Conservation (phyloP, 1,284 basidiomycete genomes). For the Amylostereum chailletii region DNA sequence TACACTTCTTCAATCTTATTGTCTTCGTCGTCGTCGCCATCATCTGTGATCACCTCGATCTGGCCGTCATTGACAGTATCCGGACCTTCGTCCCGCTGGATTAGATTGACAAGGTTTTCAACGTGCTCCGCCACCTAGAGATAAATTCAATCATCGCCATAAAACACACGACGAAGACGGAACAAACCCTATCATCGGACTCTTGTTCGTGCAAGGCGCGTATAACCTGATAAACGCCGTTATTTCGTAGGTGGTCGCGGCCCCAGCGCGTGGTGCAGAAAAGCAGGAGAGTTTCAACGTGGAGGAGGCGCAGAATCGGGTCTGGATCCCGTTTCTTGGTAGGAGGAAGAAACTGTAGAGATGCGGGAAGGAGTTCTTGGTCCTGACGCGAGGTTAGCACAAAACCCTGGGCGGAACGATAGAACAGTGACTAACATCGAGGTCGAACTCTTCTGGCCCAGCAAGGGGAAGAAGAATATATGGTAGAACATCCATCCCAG, state of each 20-base stretch:
- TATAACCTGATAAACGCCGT: slow-evolving; percentile 87
- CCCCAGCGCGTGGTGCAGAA: slow-evolving; percentile 87
- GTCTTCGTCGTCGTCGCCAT: slow-evolving; percentile 39
- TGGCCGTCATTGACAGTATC: slow-evolving; percentile 32
- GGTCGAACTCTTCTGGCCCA: slow-evolving; percentile 89
- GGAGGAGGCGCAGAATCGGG: slow-evolving; percentile 70
- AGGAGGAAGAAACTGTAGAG: slow-evolving; percentile 83
- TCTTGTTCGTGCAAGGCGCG: slow-evolving; percentile 78
- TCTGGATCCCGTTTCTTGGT: slow-evolving; percentile 85
- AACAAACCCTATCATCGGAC: slow-evolving; percentile 62
- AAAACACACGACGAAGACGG: background rate
- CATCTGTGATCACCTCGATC: slow-evolving; percentile 14
- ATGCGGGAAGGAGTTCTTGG: slow-evolving; percentile 79
- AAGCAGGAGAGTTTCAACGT: slow-evolving; percentile 84
- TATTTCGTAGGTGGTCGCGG: slow-evolving; percentile 69
- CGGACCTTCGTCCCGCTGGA: slow-evolving; percentile 63
- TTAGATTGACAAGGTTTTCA: slow-evolving; percentile 64
- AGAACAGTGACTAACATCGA: slow-evolving; percentile 49
- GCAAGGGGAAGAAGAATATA: slow-evolving; percentile 87
- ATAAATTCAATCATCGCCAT: background rate
- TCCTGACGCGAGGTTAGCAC: slow-evolving; percentile 41
- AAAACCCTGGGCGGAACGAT: background rate
- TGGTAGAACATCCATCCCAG: slow-evolving; percentile 77
- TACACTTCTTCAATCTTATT: slow-evolving; percentile 47
- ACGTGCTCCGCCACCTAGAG: slow-evolving; percentile 44